Percentiles rank a stretch among this genome's conserved stretches.
Conservation (phyloP, 306 rosid genomes). For the Cucurbita ficifolia region DNA sequence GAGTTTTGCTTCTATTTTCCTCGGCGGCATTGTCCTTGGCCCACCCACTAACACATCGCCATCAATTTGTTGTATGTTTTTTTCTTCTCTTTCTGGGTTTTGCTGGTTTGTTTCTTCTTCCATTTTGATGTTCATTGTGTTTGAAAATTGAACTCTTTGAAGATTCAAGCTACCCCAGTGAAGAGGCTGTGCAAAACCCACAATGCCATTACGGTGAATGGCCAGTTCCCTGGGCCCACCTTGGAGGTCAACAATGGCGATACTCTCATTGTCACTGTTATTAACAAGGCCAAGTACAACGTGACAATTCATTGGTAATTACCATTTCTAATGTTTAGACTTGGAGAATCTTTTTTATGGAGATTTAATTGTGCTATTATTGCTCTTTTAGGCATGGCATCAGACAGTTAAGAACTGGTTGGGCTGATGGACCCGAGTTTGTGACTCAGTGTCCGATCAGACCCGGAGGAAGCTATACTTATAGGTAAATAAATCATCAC, state of each 20-base stretch:
- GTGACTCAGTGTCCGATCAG: slow-evolving; percentile 95
- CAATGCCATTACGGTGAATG: slow-evolving; percentile 66
- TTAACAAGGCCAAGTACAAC: slow-evolving; percentile 74
- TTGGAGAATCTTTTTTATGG: not conserved
- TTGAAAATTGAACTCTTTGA: not conserved
- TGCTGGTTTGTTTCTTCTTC: not conserved
- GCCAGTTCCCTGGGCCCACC: slow-evolving; percentile 83
- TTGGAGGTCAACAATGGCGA: slow-evolving; percentile 77
- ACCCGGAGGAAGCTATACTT: slow-evolving; percentile 73
- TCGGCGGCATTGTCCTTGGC: slow-evolving; percentile 32
- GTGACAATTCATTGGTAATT: slow-evolving; percentile 76
- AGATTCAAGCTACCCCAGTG: slow-evolving; percentile 89
- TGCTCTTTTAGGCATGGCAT: slow-evolving; percentile 57
- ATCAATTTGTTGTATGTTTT: slow-evolving; percentile 56
- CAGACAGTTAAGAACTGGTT: slow-evolving; percentile 71
- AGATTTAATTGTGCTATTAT: not conserved
- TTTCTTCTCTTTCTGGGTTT: not conserved
- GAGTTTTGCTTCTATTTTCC: slow-evolving; percentile 39
- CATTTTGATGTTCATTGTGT: not conserved
- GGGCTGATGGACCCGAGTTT: slow-evolving; percentile 97
- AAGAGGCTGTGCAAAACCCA: slow-evolving; percentile 99
- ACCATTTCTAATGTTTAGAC: too few species aligned
- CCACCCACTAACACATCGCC: slow-evolving; percentile 41
- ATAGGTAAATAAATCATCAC: slow-evolving; percentile 8
- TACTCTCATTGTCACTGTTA: slow-evolving; percentile 59